Percentiles rank a stretch among this genome's conserved stretches.
These are phyloP conservation scores for Heliamphora pulchella DNA, from an alignment of 179 eudicot genomes.

Conservation along the genomic window DNA sequence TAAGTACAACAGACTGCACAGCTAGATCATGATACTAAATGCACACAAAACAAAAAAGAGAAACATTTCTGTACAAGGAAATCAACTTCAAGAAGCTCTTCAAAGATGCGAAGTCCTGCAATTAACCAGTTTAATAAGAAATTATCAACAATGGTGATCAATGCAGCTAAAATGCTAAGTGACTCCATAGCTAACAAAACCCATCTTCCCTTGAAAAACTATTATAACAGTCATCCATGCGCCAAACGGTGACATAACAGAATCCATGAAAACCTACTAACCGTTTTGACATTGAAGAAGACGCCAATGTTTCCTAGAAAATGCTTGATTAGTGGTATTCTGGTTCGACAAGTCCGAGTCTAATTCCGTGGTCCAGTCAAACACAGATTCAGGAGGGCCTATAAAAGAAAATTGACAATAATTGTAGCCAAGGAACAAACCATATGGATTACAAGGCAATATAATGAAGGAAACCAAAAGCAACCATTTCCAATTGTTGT, in stretches of 20 bases:
- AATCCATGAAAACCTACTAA: slow-evolving; percentile 21
- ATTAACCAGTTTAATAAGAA: slow-evolving; percentile 9
- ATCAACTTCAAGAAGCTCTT: slow-evolving; percentile 96
- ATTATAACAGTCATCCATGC: slow-evolving; percentile 4
- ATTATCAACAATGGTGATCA: not conserved
- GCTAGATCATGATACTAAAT: not conserved
- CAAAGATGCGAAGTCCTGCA: slow-evolving; percentile 96
- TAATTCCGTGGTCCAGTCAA: slow-evolving; percentile 92
- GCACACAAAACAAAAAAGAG: slow-evolving; percentile 12
- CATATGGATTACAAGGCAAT: not conserved
- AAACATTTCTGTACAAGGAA: slow-evolving; percentile 64
- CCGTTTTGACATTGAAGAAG: slow-evolving; percentile 99
- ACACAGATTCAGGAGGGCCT: slow-evolving; percentile 89
- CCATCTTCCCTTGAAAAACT: not conserved
- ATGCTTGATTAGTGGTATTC: slow-evolving; percentile 64
- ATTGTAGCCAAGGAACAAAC: slow-evolving; percentile 17
- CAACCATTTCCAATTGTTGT: slow-evolving; percentile 94
- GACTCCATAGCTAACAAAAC: not conserved
- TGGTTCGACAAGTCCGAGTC: slow-evolving; percentile 68
- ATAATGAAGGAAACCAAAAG: slow-evolving; percentile 16
- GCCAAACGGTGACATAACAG: slow-evolving; percentile 5
- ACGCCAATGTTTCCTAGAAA: slow-evolving; percentile 97
- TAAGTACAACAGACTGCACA: not conserved
- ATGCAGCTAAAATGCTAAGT: not conserved
- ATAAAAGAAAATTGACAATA: slow-evolving; percentile 18